phyloP scores from a whole-genome alignment of 2,329 filamentous ascomycete species.

The Metarhizium robertsii region DNA sequence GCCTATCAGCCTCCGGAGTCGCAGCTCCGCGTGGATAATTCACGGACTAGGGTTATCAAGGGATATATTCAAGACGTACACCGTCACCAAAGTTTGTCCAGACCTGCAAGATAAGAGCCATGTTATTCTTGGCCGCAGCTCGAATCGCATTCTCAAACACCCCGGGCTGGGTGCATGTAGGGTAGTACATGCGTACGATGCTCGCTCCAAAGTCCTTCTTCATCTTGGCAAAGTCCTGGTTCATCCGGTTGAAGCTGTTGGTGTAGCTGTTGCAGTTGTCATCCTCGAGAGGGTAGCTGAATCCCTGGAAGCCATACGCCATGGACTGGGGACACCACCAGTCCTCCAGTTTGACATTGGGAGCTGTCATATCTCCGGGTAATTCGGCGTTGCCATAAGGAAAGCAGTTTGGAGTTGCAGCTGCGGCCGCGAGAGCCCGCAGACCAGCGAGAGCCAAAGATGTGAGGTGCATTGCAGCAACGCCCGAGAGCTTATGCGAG shows the following conservation, averaged over 20 bases:
- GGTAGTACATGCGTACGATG: constrained; percentile 14
- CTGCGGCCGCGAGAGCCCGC: not conserved
- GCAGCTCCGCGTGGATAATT: too few species aligned
- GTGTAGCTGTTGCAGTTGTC: constrained; percentile 7
- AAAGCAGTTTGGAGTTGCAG: not conserved
- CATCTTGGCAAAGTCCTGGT: constrained; percentile 12
- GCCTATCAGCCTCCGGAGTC: too few species aligned
- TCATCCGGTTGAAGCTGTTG: constrained; percentile 11
- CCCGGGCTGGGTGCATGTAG: constrained; percentile 8
- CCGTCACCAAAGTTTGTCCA: constrained; percentile 14
- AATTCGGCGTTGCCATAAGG: constrained; percentile 2
- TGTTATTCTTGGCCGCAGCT: constrained; percentile 12
- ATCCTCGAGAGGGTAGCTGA: constrained; percentile 13
- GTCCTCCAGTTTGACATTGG: constrained; percentile 6
- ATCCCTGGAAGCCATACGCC: constrained; percentile 13
- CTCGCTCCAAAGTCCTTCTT: constrained; percentile 13
- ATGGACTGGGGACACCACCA: constrained; percentile 14
- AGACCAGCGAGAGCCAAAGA: not conserved
- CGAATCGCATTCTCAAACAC: constrained; percentile 13
- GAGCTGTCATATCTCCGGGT: constrained; percentile 5
- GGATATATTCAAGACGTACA: constrained; percentile 4
- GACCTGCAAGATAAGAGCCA: constrained; percentile 12
- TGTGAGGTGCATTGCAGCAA: not conserved
- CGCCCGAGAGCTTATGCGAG: too few species aligned
- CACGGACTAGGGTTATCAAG: too few species aligned